Conservation (phyloP, 169 alveolate species). For the Plasmodium adleri region DNA sequence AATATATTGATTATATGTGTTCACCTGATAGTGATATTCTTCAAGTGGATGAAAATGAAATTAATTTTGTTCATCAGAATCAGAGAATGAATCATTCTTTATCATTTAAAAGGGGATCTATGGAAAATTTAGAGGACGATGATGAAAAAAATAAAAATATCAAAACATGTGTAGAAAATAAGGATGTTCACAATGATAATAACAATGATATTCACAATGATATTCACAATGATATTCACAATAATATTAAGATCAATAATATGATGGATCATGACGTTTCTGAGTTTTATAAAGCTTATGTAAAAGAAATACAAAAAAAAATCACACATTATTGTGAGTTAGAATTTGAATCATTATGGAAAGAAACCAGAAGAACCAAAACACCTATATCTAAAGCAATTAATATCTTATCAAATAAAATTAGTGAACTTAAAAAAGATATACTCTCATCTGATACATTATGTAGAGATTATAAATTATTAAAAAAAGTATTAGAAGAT, state of each 20-base stretch:
- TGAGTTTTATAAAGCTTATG: constrained; percentile 80
- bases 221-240: neutral
- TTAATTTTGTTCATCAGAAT: constrained; percentile 16
- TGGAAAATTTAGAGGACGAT: neutral
- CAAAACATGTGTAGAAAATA: constrained; percentile 38
- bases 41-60: constrained; percentile 27
- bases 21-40: constrained; percentile 24
- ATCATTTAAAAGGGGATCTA: constrained; percentile 14
- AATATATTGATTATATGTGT: constrained; percentile 76
- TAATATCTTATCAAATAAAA: constrained; percentile 85
- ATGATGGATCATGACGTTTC: constrained; percentile 15
- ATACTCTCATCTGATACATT: constrained; percentile 82
- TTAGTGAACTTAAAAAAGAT: constrained; percentile 83
- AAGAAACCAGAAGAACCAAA: constrained; percentile 85
- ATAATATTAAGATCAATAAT: neutral
- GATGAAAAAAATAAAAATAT: neutral
- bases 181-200: constrained; percentile 43
- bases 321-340: constrained; percentile 79
- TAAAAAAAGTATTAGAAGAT: constrained; percentile 51
- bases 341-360: constrained; percentile 85
- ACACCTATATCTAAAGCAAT: constrained; percentile 87
- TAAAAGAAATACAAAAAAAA: constrained; percentile 81
- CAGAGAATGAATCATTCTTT: constrained; percentile 32
- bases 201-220: constrained; percentile 37
- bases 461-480: constrained; percentile 79